Base-by-base conservation (phyloP, 2,329 filamentous ascomycete species). In the Neofusicoccum parvum region DNA sequence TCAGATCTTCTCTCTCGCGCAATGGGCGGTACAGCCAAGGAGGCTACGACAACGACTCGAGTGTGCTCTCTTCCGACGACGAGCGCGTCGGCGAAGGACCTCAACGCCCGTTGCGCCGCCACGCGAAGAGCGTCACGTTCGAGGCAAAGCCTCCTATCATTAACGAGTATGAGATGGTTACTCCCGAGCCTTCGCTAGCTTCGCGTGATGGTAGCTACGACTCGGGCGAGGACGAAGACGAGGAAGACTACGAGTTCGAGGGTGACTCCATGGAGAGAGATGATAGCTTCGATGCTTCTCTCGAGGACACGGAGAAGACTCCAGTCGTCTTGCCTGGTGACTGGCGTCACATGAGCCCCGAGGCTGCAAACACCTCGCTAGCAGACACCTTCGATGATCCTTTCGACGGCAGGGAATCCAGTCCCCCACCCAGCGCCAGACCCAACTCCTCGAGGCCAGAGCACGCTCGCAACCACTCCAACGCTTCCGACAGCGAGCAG, bases 161-260 rank as follows among this genome's bases (percentile, higher is more conserved):
- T 73, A 97, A 98, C 75, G 95, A 99, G 80, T 99, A 98, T 77
- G 95, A 98, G 79, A 94, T 97, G 91, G 91, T 92, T 39, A 99
- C 95, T 2, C 95, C 95, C 11, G 95, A 97, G 74, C 87, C 96
- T n/a, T 97, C 94, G 1, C 94, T 92, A 56, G 93, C 90, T 70
- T 98, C 94, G 12, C 90, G 94, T 9, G 92, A 97, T 73, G 92
- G 93, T 48, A 98, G 94, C 80, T 97, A 92, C 76, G 94, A 97
- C 68, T 94, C 92, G 0, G 82, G 83, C 2, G 88, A 91, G 37
- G 90, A 92, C 12, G 88, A 90, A 32, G 89, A 91, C 17, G 87
- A 93, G 46, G 87, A 90, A 32, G 90, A 93, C 50, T 83, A 88
- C 50, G 91, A 80, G 73, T 83, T 83, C 67, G 82, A 83, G 63